Conservation (phyloP, 2,329 filamentous ascomycete species). For the Claviceps fusiformis region DNA sequence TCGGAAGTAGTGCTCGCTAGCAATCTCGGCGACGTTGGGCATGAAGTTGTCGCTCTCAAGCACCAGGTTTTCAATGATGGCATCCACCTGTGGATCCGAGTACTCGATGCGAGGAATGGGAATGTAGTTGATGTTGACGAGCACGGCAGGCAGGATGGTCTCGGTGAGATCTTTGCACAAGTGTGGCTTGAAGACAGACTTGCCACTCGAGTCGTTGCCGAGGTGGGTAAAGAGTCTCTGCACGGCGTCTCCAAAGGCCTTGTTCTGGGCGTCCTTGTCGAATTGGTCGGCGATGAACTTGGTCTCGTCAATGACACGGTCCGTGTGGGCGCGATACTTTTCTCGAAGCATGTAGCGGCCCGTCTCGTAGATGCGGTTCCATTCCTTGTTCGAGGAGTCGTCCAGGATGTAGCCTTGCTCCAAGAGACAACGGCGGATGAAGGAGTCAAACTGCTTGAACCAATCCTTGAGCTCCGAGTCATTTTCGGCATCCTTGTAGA, state of each 20-base stretch:
- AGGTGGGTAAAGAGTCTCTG: constrained; percentile 78
- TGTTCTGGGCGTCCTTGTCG: constrained; percentile 76
- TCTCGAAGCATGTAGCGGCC: constrained; percentile 78
- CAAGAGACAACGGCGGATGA: constrained; percentile 69
- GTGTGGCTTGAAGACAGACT: constrained; percentile 82
- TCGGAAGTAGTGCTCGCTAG: constrained; percentile 86
- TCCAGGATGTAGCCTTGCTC: constrained; percentile 87
- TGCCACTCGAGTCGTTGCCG: constrained; percentile 75
- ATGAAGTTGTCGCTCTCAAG: constrained; percentile 95
- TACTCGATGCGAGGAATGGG: constrained; percentile 92
- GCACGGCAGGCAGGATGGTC: constrained; percentile 68
- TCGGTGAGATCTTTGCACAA: constrained; percentile 79
- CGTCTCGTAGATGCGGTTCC: constrained; percentile 73
- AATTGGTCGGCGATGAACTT: constrained; percentile 87
- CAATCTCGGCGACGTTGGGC: constrained; percentile 80
- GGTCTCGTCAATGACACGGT: constrained; percentile 75
- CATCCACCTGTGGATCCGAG: constrained; percentile 70
- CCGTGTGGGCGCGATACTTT: constrained; percentile 75
- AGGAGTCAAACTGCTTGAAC: constrained; percentile 69
- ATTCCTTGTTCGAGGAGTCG: constrained; percentile 64
- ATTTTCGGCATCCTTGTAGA: constrained; percentile 76
- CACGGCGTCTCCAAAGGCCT: constrained; percentile 59
- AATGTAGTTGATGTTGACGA: constrained; percentile 80
- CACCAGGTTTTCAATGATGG: constrained; percentile 85
- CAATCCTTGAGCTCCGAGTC: constrained; percentile 79